These are phyloP conservation scores for Fusarium luffae DNA, from an alignment of 2,329 filamentous ascomycete genomes.

Conservation along the genomic window DNA sequence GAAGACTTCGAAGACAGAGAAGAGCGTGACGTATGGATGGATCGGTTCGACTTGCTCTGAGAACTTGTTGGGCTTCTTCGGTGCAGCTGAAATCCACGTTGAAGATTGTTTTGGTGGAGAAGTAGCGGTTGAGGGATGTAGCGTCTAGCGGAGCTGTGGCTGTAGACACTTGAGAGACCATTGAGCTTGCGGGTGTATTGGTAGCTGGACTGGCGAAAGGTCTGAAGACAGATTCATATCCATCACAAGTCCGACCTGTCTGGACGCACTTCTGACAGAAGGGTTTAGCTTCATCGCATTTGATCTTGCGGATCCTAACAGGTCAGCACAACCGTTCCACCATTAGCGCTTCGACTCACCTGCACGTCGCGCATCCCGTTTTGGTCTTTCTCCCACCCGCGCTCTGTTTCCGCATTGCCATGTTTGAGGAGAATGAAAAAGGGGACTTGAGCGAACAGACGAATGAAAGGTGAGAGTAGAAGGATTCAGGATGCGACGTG, in stretches of 20 bases:
- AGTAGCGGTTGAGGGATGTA: slow-evolving; percentile 51
- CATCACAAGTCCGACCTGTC: slow-evolving; percentile 57
- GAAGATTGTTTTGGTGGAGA: slow-evolving; percentile 57
- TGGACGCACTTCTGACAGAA: slow-evolving; percentile 51
- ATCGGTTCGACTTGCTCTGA: slow-evolving; percentile 53
- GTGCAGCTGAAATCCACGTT: slow-evolving; percentile 52
- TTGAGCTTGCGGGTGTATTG: not conserved
- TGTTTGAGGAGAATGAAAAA: slow-evolving; percentile 14
- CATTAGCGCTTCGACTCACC: slow-evolving; percentile 40
- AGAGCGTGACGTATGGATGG: slow-evolving; percentile 53
- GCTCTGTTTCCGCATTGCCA: slow-evolving; percentile 24
- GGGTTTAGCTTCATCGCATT: slow-evolving; percentile 53
- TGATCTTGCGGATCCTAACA: slow-evolving; percentile 51
- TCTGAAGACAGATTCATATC: slow-evolving; percentile 55
- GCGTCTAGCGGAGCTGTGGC: slow-evolving; percentile 46
- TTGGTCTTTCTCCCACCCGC: slow-evolving; percentile 51
- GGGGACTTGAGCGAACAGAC: slow-evolving; percentile 14
- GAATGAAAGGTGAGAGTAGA: slow-evolving; percentile 18
- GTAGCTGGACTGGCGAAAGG: slow-evolving; percentile 38
- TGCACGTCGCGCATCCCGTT: slow-evolving; percentile 57
- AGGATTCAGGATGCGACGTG: not conserved
- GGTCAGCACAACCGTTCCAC: not conserved
- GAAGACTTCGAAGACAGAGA: slow-evolving; percentile 53
- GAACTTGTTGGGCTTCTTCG: slow-evolving; percentile 54
- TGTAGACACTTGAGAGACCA: not conserved